A percentile compares a stretch with the other conserved stretches of the same genome.
Evolutionary conservation across 1,284 basidiomycete species (phyloP).

Genomic region (Chiua sp.): DNA sequence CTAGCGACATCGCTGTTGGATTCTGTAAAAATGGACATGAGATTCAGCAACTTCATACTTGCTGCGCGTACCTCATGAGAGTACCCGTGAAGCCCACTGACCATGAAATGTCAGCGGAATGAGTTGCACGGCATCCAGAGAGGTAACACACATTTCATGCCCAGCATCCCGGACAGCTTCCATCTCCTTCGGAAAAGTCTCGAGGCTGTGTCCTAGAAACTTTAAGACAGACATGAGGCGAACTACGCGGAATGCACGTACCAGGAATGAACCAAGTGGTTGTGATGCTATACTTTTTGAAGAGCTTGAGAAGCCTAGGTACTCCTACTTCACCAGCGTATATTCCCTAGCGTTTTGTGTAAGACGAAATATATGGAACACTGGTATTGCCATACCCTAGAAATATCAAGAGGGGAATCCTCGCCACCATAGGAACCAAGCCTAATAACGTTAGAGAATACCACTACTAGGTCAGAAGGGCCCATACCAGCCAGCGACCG

Average conservation of each 20-base stretch:
- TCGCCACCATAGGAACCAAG: conserved; percentile 74
- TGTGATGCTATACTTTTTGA: conserved; percentile 74
- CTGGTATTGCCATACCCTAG: conserved; percentile 39
- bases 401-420: conserved; percentile 69
- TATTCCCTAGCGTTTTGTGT: conserved; percentile 51
- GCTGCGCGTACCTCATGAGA: conserved; percentile 64
- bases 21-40: conserved; percentile 46
- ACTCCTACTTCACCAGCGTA: conserved; percentile 78
- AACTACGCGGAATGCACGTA: conserved; percentile 21
- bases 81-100: conserved; percentile 74
- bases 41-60: not conserved
- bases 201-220: conserved; percentile 60
- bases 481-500: conserved; percentile 64
- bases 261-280: conserved; percentile 78
- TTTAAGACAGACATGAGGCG: not conserved
- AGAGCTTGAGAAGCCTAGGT: conserved; percentile 71
- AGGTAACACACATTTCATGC: conserved; percentile 62
- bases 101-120: conserved; percentile 1
- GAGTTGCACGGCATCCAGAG: not conserved
- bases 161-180: conserved; percentile 69
- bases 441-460: conserved; percentile 41
- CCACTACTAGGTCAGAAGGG: not conserved
- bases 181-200: conserved; percentile 73
- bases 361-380: not conserved
- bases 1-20: conserved; percentile 61